These are phyloP conservation scores for Talaromyces borbonicus DNA, from an alignment of 495 filamentous ascomycete genomes.

Conservation along the genomic window DNA sequence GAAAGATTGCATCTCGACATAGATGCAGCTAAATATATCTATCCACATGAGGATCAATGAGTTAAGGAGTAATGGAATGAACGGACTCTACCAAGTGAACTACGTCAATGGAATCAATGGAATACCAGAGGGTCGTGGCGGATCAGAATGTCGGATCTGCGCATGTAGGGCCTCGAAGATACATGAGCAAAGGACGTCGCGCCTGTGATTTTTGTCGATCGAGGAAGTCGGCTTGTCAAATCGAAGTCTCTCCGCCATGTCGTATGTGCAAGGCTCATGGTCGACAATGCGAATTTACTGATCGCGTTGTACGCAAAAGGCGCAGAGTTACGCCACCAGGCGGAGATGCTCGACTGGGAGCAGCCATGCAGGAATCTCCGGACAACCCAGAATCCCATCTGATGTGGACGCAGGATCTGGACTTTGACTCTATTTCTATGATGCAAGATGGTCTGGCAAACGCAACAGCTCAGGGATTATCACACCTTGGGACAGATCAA, in stretches of 20 bases:
- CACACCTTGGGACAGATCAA: no score
- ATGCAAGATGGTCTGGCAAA: background rate
- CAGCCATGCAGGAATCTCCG: background rate
- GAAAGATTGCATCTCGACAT: no score
- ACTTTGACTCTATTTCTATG: background rate
- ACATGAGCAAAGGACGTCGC: conserved; percentile 2
- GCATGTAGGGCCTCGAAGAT: background rate
- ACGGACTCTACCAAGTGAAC: background rate
- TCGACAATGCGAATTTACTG: conserved; percentile 1
- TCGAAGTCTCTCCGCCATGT: background rate
- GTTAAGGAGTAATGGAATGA: no score
- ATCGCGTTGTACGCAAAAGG: conserved; percentile 1
- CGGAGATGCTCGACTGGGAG: background rate
- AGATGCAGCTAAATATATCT: no score
- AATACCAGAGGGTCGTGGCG: no score
- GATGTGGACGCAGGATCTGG: conserved; percentile 1
- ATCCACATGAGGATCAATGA: no score
- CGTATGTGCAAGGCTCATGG: conserved; percentile 5
- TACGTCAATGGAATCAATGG: background rate
- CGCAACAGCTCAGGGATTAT: no score
- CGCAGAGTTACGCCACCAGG: background rate
- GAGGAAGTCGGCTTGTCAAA: conserved; percentile 3
- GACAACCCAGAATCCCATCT: background rate
- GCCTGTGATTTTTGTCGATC: conserved; percentile 3
- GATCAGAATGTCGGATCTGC: background rate